These are phyloP conservation scores for Citropsis articulata DNA, from an alignment of 345 rosid species.

Conservation along the genomic window DNA sequence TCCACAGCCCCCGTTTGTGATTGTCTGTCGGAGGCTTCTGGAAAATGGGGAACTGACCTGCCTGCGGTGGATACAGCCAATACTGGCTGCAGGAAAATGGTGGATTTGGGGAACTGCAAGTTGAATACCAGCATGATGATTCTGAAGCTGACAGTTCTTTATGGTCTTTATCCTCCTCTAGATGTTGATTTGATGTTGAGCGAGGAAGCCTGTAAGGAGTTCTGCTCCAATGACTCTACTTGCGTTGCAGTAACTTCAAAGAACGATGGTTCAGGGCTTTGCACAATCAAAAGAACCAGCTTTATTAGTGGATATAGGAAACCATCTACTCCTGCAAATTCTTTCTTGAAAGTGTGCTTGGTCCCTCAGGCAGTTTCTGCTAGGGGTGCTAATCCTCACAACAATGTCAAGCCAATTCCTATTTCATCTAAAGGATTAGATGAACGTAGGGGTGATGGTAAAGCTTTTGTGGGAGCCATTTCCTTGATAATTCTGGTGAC, in stretches of 20 bases:
- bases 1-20: slow-evolving; percentile 28
- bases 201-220: slow-evolving; percentile 34
- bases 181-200: slow-evolving; percentile 33
- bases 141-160: slow-evolving; percentile 27
- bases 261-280: slow-evolving; percentile 37
- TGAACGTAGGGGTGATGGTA: slow-evolving; percentile 10
- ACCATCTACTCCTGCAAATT: slow-evolving; percentile 25
- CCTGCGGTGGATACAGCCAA: slow-evolving; percentile 16
- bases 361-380: slow-evolving; percentile 41
- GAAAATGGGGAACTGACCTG: slow-evolving; percentile 15
- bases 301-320: slow-evolving; percentile 31
- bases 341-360: slow-evolving; percentile 34
- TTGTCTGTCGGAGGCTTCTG: slow-evolving; percentile 22
- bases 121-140: slow-evolving; percentile 28
- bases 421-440: slow-evolving; percentile 15
- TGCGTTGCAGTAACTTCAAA: slow-evolving; percentile 36
- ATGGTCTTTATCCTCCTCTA: slow-evolving; percentile 33
- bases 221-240: slow-evolving; percentile 31
- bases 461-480: slow-evolving; percentile 20
- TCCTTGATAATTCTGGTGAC: slow-evolving; percentile 28
- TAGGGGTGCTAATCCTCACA: slow-evolving; percentile 19
- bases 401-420: slow-evolving; percentile 10
- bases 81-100: slow-evolving; percentile 32
- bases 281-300: slow-evolving; percentile 31
- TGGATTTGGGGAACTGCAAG: slow-evolving; percentile 33